Conservation (phyloP, 140 eudicot genomes). For the Anethum foeniculum region DNA sequence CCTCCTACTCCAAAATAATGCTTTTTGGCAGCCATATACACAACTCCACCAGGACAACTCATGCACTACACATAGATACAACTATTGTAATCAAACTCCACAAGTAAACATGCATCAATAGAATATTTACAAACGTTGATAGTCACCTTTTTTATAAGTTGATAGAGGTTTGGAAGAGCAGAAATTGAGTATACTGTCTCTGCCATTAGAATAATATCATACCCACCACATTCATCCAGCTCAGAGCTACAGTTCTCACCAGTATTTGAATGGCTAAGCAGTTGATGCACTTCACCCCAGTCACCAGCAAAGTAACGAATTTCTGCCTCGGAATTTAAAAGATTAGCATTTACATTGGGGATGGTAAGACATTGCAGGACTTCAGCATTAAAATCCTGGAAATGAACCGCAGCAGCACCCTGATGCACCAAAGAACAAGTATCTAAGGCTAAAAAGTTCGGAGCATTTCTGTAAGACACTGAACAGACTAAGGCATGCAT, state of each 20-base stretch:
- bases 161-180: constrained; percentile 58
- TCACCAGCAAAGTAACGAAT: constrained; percentile 85
- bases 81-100: constrained; percentile 12
- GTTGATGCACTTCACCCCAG: constrained; percentile 62
- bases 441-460: not conserved
- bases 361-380: constrained; percentile 81
- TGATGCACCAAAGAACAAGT: constrained; percentile 21
- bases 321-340: constrained; percentile 30
- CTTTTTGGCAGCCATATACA: constrained; percentile 95
- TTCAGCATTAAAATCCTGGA: constrained; percentile 92
- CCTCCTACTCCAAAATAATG: constrained; percentile 98
- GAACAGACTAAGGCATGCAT: not conserved
- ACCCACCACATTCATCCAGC: constrained; percentile 29
- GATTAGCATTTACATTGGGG: constrained; percentile 70
- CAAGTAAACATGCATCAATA: not conserved
- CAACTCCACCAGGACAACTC: constrained; percentile 63
- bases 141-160: constrained; percentile 65
- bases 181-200: constrained; percentile 82
- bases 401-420: constrained; percentile 78
- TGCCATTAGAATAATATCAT: constrained; percentile 84
- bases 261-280: constrained; percentile 33
- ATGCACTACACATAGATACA: constrained; percentile 38
- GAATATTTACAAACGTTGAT: not conserved
- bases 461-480: not conserved
- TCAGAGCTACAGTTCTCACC: constrained; percentile 22